Conservation (phyloP, 495 filamentous ascomycete species). For the Penicillium salamii region DNA sequence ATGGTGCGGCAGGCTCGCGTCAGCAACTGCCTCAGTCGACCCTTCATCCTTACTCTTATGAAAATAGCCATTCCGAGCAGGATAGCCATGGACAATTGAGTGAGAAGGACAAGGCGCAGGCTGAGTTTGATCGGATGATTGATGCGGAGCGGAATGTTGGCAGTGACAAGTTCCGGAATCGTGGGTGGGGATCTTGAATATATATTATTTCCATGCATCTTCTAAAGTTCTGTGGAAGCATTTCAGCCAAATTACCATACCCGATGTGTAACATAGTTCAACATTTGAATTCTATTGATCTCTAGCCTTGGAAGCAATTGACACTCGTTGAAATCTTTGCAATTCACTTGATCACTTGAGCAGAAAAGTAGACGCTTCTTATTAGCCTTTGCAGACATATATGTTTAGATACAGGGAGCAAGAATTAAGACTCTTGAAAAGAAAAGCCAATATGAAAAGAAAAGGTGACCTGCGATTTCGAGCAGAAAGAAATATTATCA, state of each 20-base stretch:
- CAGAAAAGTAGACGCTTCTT: too few species aligned
- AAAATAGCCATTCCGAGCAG: not conserved
- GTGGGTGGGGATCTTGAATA: slow-evolving; percentile 24
- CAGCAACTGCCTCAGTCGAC: slow-evolving; percentile 6
- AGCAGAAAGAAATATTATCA: not conserved
- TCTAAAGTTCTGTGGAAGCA: too few species aligned
- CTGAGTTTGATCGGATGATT: slow-evolving; percentile 41
- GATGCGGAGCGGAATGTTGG: slow-evolving; percentile 36
- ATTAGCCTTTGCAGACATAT: slow-evolving; percentile 12
- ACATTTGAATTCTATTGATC: too few species aligned
- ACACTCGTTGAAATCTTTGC: too few species aligned
- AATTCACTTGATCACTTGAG: too few species aligned
- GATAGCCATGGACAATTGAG: slow-evolving; percentile 12
- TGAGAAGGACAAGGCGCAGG: slow-evolving; percentile 37
- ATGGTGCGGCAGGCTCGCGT: slow-evolving; percentile 4
- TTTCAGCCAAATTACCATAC: too few species aligned
- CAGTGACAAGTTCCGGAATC: slow-evolving; percentile 12
- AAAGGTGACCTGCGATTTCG: not conserved
- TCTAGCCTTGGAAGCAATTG: too few species aligned
- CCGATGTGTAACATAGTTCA: not conserved
- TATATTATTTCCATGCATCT: not conserved
- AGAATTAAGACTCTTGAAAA: not conserved
- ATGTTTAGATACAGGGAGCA: not conserved
- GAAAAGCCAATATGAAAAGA: not conserved
- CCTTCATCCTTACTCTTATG: not conserved